Evolutionary conservation across 208 protist genomes (phyloP).

Genomic region (Crithidia bombi): DNA sequence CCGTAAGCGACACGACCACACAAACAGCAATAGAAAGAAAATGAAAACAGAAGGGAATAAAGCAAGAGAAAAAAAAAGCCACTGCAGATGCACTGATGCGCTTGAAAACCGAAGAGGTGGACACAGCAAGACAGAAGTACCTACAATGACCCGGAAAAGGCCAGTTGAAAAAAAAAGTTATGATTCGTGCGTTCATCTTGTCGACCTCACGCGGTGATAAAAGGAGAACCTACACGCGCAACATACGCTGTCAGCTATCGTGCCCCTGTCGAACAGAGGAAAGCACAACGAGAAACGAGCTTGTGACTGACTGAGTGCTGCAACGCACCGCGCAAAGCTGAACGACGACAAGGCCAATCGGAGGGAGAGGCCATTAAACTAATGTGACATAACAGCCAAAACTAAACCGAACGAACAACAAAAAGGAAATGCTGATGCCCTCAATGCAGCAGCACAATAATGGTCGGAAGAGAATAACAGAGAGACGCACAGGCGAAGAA

Average conservation of each 20-base stretch:
- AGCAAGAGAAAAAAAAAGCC: background rate
- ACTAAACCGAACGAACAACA: background rate
- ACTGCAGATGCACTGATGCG: too few species aligned
- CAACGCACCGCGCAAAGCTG: background rate
- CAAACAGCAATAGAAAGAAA: background rate
- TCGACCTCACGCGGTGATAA: too few species aligned
- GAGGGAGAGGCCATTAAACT: background rate
- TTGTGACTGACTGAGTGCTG: too few species aligned
- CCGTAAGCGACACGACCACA: background rate
- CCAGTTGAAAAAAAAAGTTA: too few species aligned
- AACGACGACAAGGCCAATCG: background rate
- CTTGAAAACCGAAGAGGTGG: constrained; percentile 11
- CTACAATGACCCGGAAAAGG: too few species aligned
- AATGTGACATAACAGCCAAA: constrained; percentile 6
- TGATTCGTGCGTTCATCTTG: too few species aligned
- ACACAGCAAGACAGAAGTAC: too few species aligned
- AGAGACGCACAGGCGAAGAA: background rate
- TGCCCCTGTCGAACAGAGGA: too few species aligned
- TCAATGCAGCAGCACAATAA: background rate
- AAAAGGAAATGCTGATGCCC: background rate
- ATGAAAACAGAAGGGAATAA: constrained; percentile 9
- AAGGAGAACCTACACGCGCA: too few species aligned
- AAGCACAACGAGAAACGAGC: too few species aligned
- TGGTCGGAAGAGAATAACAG: constrained; percentile 5
- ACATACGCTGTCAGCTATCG: too few species aligned